phyloP scores from a whole-genome alignment of 2,329 filamentous ascomycete genomes.

The Epichloe gansuensis region DNA sequence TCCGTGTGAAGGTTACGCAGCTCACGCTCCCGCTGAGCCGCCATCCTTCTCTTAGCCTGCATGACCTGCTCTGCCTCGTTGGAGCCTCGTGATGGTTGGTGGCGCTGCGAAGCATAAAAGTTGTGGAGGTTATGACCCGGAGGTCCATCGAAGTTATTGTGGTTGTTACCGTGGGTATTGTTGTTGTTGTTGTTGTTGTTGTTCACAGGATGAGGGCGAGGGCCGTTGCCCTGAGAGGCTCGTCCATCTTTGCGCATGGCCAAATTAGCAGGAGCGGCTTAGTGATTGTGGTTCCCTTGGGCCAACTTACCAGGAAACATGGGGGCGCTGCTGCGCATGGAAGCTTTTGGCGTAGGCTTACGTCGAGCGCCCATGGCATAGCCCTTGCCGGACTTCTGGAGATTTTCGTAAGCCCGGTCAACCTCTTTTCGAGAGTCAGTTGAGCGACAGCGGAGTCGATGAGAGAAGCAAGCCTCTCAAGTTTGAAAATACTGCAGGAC shows the following conservation, averaged over 20 bases:
- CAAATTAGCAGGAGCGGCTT: slow-evolving; percentile 12
- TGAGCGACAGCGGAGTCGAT: neutral
- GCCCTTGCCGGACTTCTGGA: slow-evolving; percentile 93
- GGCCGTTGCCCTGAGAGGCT: slow-evolving; percentile 45
- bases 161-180: slow-evolving; percentile 46
- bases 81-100: slow-evolving; percentile 70
- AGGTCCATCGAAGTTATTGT: slow-evolving; percentile 67
- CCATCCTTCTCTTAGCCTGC: slow-evolving; percentile 98
- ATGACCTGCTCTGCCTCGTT: slow-evolving; percentile 96
- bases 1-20: slow-evolving; percentile 99
- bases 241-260: slow-evolving; percentile 49
- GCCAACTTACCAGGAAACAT: slow-evolving; percentile 4
- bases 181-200: slow-evolving; percentile 60
- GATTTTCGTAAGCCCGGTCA: slow-evolving; percentile 87
- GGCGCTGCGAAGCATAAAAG: slow-evolving; percentile 88
- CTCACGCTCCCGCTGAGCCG: slow-evolving; percentile 96
- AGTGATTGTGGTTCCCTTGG: neutral
- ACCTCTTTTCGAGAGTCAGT: slow-evolving; percentile 53
- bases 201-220: slow-evolving; percentile 72
- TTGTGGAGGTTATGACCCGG: slow-evolving; percentile 72
- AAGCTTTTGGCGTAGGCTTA: slow-evolving; percentile 33
- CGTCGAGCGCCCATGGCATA: slow-evolving; percentile 63
- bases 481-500: neutral
- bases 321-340: slow-evolving; percentile 5
- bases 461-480: neutral